Evolutionary conservation across 495 filamentous ascomycete species (phyloP).

Genomic region (Clohesyomyces aquaticus): DNA sequence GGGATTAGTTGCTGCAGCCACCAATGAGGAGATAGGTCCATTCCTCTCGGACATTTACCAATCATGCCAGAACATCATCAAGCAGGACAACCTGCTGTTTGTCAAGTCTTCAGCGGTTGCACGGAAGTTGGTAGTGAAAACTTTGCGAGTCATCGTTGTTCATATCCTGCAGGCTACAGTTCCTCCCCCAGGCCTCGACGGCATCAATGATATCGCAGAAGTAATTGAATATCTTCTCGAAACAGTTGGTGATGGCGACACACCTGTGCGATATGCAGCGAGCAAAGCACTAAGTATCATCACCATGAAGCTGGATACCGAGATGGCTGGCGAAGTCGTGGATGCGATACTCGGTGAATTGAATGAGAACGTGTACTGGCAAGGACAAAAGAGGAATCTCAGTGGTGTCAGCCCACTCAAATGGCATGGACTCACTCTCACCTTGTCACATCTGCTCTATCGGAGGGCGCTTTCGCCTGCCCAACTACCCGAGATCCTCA

Average conservation of each 20-base stretch:
- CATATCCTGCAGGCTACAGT: slow-evolving; percentile 57
- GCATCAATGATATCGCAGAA: slow-evolving; percentile 60
- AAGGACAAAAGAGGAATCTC: slow-evolving; percentile 62
- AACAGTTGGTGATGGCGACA: slow-evolving; percentile 77
- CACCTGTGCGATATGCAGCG: slow-evolving; percentile 82
- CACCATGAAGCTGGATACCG: slow-evolving; percentile 72
- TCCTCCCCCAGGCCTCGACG: slow-evolving; percentile 32
- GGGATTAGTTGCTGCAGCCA: slow-evolving; percentile 64
- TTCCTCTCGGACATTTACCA: slow-evolving; percentile 58
- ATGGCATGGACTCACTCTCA: slow-evolving; percentile 92
- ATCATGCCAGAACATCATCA: slow-evolving; percentile 54
- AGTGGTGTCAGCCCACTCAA: slow-evolving; percentile 73
- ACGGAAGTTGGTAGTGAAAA: slow-evolving; percentile 80
- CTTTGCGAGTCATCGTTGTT: slow-evolving; percentile 70
- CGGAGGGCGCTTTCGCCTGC: slow-evolving; percentile 69
- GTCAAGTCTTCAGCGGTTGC: slow-evolving; percentile 73
- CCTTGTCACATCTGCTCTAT: slow-evolving; percentile 82
- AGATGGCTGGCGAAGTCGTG: slow-evolving; percentile 82
- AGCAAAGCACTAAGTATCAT: slow-evolving; percentile 92
- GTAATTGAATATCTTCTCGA: slow-evolving; percentile 73
- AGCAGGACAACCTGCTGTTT: slow-evolving; percentile 49
- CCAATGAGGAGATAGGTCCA: slow-evolving; percentile 56
- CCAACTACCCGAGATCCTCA: slow-evolving; percentile 70
- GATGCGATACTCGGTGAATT: slow-evolving; percentile 78
- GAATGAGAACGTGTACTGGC: slow-evolving; percentile 75